These are phyloP conservation scores for Leccinum angustisporum DNA, from an alignment of 1,284 basidiomycete species.

Conservation along the genomic window DNA sequence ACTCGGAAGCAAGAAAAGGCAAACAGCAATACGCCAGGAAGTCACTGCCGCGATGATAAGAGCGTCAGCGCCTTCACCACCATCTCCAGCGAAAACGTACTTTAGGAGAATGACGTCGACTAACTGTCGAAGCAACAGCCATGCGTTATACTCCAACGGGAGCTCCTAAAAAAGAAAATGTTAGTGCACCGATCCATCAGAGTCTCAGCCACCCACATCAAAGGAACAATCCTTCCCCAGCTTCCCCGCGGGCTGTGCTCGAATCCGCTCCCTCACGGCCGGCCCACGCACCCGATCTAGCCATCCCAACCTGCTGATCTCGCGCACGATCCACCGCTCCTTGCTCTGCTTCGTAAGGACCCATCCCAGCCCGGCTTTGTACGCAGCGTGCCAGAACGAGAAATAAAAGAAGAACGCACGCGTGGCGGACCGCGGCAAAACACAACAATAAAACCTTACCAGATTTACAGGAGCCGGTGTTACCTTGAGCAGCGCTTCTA, in stretches of 20 bases:
- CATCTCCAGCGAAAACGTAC: constrained; percentile 44
- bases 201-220: constrained; percentile 53
- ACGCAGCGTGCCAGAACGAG: constrained; percentile 89
- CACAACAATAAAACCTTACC: constrained; percentile 29
- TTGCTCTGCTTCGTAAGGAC: constrained; percentile 93
- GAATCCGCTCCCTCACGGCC: constrained; percentile 76
- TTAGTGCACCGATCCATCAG: neutral
- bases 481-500: constrained; percentile 84
- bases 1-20: constrained; percentile 89
- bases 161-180: constrained; percentile 51
- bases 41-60: constrained; percentile 54
- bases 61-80: neutral
- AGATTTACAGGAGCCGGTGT: neutral
- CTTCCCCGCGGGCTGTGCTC: constrained; percentile 84
- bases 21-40: constrained; percentile 95
- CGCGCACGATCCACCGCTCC: constrained; percentile 87
- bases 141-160: constrained; percentile 84
- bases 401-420: constrained; percentile 86
- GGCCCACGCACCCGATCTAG: constrained; percentile 74
- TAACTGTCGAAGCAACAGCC: constrained; percentile 90
- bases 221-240: constrained; percentile 95
- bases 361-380: constrained; percentile 93
- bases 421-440: constrained; percentile 56
- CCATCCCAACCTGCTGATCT: constrained; percentile 79
- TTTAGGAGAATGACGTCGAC: constrained; percentile 97